A percentile compares a stretch with the other conserved stretches of the same genome.
These are phyloP conservation scores for Bipolaris sorokiniana DNA, from an alignment of 2,329 filamentous ascomycete species.

Conservation along the genomic window DNA sequence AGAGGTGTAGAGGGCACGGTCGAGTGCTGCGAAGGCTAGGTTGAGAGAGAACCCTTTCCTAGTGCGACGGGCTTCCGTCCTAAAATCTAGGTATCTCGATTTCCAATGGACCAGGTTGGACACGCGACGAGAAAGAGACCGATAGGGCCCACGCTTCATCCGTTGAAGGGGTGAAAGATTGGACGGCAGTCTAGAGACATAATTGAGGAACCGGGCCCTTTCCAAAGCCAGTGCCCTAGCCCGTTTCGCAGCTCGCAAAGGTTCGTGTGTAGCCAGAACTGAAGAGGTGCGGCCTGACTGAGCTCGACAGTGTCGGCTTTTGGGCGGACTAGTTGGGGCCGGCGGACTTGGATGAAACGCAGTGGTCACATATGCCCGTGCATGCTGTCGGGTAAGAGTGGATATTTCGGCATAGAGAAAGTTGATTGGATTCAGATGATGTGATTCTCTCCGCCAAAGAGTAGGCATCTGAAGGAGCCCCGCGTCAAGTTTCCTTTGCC, in stretches of 20 bases:
- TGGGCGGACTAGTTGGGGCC: background rate
- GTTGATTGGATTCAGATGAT: slow-evolving; percentile 6
- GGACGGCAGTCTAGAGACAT: slow-evolving; percentile 15
- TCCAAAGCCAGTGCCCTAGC: slow-evolving; percentile 13
- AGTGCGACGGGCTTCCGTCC: background rate
- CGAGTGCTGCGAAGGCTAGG: slow-evolving; percentile 36
- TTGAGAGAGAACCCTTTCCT: slow-evolving; percentile 9
- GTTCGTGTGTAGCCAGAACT: slow-evolving; percentile 1
- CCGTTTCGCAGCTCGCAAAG: slow-evolving; percentile 7
- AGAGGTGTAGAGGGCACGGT: slow-evolving; percentile 26
- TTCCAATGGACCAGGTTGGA: slow-evolving; percentile 24
- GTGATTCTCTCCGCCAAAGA: background rate
- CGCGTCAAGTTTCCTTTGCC: background rate
- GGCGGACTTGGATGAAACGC: background rate
- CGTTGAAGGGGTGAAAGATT: background rate
- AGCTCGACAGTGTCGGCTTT: background rate
- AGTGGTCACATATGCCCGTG: slow-evolving; percentile 17
- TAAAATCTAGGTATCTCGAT: slow-evolving; percentile 16
- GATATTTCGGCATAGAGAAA: slow-evolving; percentile 37
- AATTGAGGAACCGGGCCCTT: slow-evolving; percentile 13
- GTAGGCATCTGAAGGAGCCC: slow-evolving; percentile 9
- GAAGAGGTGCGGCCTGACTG: slow-evolving; percentile 3
- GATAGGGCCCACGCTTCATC: slow-evolving; percentile 34
- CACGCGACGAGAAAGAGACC: slow-evolving; percentile 38
- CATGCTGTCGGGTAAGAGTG: slow-evolving; percentile 22